Conservation (phyloP, 1,139 yeast species). For the Pneumocystis sp. region DNA sequence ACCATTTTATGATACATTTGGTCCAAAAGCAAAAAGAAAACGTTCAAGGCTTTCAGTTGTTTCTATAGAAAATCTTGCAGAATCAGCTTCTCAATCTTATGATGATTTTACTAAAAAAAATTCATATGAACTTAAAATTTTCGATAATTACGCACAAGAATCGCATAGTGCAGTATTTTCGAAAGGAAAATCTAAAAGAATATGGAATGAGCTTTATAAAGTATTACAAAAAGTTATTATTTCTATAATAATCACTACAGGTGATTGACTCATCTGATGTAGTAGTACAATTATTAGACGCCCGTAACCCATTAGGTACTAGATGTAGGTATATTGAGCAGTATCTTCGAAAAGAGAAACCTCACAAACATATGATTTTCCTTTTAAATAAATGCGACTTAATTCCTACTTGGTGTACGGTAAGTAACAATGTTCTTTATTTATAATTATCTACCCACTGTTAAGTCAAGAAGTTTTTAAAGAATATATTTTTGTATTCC, state of each 20-base stretch:
- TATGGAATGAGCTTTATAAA: constrained; percentile 94
- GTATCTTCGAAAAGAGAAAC: constrained; percentile 81
- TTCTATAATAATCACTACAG: constrained; percentile 21
- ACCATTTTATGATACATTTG: constrained; percentile 66
- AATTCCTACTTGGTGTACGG: constrained; percentile 99
- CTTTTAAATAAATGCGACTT: constrained; percentile 95
- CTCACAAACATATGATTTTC: constrained; percentile 89
- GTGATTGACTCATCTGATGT: constrained; percentile 93
- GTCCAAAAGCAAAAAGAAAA: constrained; percentile 89
- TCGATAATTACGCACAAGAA: constrained; percentile 65
- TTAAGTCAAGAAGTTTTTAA: constrained; percentile 28
- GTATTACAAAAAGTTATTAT: constrained; percentile 1
- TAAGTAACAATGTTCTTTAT: constrained; percentile 38
- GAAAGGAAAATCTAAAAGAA: constrained; percentile 95
- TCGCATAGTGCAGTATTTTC: constrained; percentile 92
- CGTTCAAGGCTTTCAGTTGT: constrained; percentile 63
- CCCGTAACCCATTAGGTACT: constrained; percentile 94
- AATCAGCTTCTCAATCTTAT: constrained; percentile 42
- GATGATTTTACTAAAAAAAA: constrained; percentile 54
- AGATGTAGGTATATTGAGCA: constrained; percentile 88
- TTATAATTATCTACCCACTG: constrained; percentile 30
- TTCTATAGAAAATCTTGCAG: constrained; percentile 69
- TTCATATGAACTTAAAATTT: constrained; percentile 35
- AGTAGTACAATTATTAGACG: constrained; percentile 88
- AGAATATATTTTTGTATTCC: constrained; percentile 24